Evolutionary conservation across 352 stramenopile species (phyloP), one percentile per base, ranked within the genome.

Genomic region (Globisporangium alternatum): DNA sequence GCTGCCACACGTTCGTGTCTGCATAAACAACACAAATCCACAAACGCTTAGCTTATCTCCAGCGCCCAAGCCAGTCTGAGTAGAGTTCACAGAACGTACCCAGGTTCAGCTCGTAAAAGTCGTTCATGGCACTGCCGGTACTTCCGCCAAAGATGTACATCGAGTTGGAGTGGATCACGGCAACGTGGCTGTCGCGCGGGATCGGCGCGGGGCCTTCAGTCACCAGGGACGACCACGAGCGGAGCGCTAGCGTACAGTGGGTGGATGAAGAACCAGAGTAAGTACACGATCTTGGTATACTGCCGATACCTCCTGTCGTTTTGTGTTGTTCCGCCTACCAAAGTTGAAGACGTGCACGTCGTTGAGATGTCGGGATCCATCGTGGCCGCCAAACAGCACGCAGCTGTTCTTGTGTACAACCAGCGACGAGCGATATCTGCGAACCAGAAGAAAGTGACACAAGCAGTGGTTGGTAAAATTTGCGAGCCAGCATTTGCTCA

Each of bases 301-400:
- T 28, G 25, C 25, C 25, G 25, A 28, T 28, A 28, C 2, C 25
- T 28, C 25, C 25, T 28, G 25, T 28, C 25, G 25, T 28, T 28
- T 22, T 8, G 13, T 19, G 15, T 52, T 44, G 44, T 9, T 43
- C 30, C 47, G 15, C 69, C 15, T 69, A 81, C 92, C 80, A 66
- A 99, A 98, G 70, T 99, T 93, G 78, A 98, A 99, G 1, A 98
- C 78, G 75, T 99, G 92, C 5, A 98, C 95, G 71, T 99, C 96
- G 51, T 98, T 97, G 21, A 99, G 80, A 71, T 99, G 96, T n/a
- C 96, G 77, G 21, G 95, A 99, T 0, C 97, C 97, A 72, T 99
- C 97, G 74, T 99, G 97, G 1, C 97, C 97, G 15, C 97, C 97
- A 80, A 98, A 99, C 7, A 99, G 76, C 67, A 99, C 77, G 59